Evolutionary conservation across 495 filamentous ascomycete species (phyloP), one percentile per base, ranked within the genome.

Genomic region (Penicillium verhagenii): DNA sequence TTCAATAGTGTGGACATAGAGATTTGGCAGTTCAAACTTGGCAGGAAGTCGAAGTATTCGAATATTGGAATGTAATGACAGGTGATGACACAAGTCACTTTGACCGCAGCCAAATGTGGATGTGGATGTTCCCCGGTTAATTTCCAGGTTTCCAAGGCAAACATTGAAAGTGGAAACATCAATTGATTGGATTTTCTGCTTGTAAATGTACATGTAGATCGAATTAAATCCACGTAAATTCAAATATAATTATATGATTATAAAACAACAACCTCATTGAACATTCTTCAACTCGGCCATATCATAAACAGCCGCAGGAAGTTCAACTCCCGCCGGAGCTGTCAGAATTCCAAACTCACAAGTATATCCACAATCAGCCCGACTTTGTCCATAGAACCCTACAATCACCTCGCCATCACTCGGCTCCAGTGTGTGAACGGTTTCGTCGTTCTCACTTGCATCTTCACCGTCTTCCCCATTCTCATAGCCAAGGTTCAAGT

Each of bases 281-380:
- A 21, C 4, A 43, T 43, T 43, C 7, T 8, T 43, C 19, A 43
- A 24, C 39, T 23, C 19, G 8, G 39, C 19, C 39, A 50, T 38
- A 47, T 75, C 68, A 53, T 76, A 75, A 5, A 70, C 61, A 1
- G 39, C 50, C 13, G 58, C 63, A 1, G 73, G 74, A 33, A 74
- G 48, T 23, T 70, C 68, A 1, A 67, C 59, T 29, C 55, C 58
- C 51, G 63, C 67, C 2, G 70, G 69, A 5, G 70, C 73, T 3
- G 74, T 73, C 35, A 78, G 57, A 39, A 78, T 78, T 5, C 73
- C 74, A 54, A 78, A 78, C 23, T 50, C 50, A 6, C 59, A 16
- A 0, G 64, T 62, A 20, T 51, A 60, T 6, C 52, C 52, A 10
- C 2, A 45, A 6, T n/a, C 4, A 9, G 11, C 14, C 4, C 53